Percentiles rank a stretch among this genome's conserved stretches.
phyloP scores from a whole-genome alignment of 2,329 filamentous ascomycete genomes.

The Xylaria sp. region DNA sequence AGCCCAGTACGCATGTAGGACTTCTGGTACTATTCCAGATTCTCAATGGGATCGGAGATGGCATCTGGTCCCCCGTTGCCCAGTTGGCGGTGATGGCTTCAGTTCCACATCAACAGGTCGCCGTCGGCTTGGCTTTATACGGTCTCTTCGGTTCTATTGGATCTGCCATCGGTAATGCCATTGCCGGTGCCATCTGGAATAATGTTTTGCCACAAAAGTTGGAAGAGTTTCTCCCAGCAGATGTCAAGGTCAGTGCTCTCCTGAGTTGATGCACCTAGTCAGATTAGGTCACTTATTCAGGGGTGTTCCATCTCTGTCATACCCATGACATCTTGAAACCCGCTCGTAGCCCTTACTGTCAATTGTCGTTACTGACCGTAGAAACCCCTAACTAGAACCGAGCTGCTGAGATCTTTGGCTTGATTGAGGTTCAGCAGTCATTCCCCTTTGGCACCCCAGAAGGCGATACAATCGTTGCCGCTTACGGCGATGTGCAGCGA shows the following conservation, averaged over 20 bases:
- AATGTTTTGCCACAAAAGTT: slow-evolving; percentile 10
- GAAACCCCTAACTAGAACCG: background rate
- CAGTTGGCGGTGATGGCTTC: slow-evolving; percentile 21
- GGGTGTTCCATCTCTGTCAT: background rate
- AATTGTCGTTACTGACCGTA: slow-evolving; percentile 1
- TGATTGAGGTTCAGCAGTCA: slow-evolving; percentile 14
- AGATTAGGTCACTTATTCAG: background rate
- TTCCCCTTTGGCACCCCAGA: slow-evolving; percentile 19
- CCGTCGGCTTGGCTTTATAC: slow-evolving; percentile 18
- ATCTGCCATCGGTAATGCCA: slow-evolving; percentile 18
- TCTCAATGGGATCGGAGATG: slow-evolving; percentile 17
- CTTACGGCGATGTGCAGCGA: slow-evolving; percentile 22
- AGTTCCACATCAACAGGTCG: slow-evolving; percentile 19
- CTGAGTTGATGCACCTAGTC: background rate
- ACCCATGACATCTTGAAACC: background rate
- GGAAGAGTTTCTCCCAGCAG: slow-evolving; percentile 12
- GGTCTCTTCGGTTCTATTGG: slow-evolving; percentile 24
- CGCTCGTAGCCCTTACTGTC: background rate
- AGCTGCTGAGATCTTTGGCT: slow-evolving; percentile 20
- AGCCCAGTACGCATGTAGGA: slow-evolving; percentile 14
- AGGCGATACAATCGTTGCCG: slow-evolving; percentile 21
- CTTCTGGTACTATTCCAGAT: slow-evolving; percentile 20
- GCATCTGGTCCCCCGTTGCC: slow-evolving; percentile 13
- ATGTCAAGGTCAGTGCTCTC: slow-evolving; percentile 17
- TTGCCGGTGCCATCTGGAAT: slow-evolving; percentile 24